Evolutionary conservation across 2,329 filamentous ascomycete species (phyloP).

Genomic region (Coleophoma eucalyptorum): DNA sequence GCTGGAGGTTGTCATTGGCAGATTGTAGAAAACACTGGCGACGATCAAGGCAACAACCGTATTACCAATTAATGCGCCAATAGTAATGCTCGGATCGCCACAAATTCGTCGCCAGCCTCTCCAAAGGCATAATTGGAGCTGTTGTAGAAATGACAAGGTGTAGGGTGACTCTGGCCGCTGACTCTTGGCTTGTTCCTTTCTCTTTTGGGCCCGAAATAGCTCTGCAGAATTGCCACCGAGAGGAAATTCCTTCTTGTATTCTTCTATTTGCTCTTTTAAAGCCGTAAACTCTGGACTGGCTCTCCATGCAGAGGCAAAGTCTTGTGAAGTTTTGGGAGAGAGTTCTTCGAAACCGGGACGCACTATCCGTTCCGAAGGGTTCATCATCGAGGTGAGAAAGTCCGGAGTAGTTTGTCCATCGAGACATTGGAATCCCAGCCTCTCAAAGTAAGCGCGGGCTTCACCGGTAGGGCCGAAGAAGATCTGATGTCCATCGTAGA

Average conservation of each 20-base stretch:
- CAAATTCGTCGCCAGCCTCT: conserved; percentile 70
- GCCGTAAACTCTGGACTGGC: conserved; percentile 36
- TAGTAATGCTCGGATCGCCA: conserved; percentile 48
- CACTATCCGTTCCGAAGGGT: conserved; percentile 50
- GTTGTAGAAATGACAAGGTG: conserved; percentile 56
- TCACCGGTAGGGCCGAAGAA: conserved; percentile 48
- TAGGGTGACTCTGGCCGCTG: conserved; percentile 57
- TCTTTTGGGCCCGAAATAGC: conserved; percentile 27
- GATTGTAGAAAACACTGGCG: conserved; percentile 60
- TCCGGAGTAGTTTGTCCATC: conserved; percentile 52
- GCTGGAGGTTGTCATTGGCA: conserved; percentile 45
- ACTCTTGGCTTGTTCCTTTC: conserved; percentile 33
- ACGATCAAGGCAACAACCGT: conserved; percentile 51
- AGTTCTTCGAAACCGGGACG: conserved; percentile 51
- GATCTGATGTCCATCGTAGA: conserved; percentile 57
- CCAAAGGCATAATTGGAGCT: conserved; percentile 57
- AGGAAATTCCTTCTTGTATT: conserved; percentile 40
- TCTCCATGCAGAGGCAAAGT: conserved; percentile 48
- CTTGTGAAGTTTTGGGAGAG: conserved; percentile 46
- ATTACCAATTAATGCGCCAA: conserved; percentile 14
- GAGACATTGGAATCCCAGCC: conserved; percentile 66
- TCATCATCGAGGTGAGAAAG: conserved; percentile 73
- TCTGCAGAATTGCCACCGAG: conserved; percentile 22
- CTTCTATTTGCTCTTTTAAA: conserved; percentile 40
- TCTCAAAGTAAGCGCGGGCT: conserved; percentile 64